Base-by-base conservation (phyloP, 371 early-diverging fungal species). In the Mortierella sp. region DNA sequence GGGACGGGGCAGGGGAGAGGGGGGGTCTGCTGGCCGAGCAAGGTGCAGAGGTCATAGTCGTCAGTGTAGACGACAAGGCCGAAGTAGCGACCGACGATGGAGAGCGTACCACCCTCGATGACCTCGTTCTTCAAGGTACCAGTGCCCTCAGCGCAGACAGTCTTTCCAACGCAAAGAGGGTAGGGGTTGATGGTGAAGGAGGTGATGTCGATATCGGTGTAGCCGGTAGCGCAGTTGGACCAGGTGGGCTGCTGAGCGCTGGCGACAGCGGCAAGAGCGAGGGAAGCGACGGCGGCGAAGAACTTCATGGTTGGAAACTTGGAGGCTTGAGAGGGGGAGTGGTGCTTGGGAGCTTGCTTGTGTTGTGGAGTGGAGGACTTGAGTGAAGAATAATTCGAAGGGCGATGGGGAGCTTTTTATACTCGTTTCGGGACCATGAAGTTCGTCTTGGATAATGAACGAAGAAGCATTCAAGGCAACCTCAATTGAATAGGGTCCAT, bases 121-220 rank as follows among this genome's bases (percentile, higher is more conserved):
- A 68, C 61, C 15, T 53, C 55, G 45, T 53, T 30, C 46, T n/a
- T 26, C 46, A 56, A 28, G 23, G n/a, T 44, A 56, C 75, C 70
- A 47, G 44, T 55, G 4, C 59, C 60, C 37, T 63, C 60, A 30
- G 71, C 71, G 52, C 70, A 70, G 56, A 67, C 75, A 16, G 30
- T 25, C 70, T 75, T 12, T 57, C 45, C 45, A 55, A 75, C 55
- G 71, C 70, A 75, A 14, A 75, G 43, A 47, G 75, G 70, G 67
- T 66, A 66, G 26, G 71, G 75, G 7, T 0, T 2, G 25, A 75
- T 2, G 18, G 57, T 11, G 61, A 70, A 66, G 45, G 21, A 12
- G 26, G 18, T 19, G 25, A 70, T 55, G 16, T 30, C 16, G 50
- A 75, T 29, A 25, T 66, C 59, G 0, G 74, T 48, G 58, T 55